These are phyloP conservation scores for Phialophora tarda DNA, from an alignment of 2,329 filamentous ascomycete genomes.

Conservation along the genomic window DNA sequence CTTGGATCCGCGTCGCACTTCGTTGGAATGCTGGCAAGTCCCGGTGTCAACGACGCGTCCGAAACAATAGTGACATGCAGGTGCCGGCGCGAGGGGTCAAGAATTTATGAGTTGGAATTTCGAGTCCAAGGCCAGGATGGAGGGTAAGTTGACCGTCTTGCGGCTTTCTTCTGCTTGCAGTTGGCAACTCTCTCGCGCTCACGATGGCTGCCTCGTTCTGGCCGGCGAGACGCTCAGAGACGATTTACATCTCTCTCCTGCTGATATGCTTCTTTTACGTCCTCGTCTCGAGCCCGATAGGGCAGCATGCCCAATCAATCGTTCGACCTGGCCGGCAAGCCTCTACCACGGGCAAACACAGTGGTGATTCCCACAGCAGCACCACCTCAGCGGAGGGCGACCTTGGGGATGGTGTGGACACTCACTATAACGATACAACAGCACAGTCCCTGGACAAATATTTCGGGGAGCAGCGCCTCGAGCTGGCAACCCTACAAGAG, in stretches of 20 bases:
- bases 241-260: slow-evolving; percentile 12
- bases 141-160: not conserved
- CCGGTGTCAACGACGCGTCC: not conserved
- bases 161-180: not conserved
- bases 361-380: not conserved
- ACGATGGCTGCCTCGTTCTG: slow-evolving; percentile 11
- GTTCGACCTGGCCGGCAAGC: slow-evolving; percentile 2
- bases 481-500: not conserved
- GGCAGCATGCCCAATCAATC: not conserved
- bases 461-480: not conserved
- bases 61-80: not conserved
- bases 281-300: slow-evolving; percentile 7
- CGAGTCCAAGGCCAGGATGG: too few relatives aligned
- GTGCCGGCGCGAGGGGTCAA: not conserved
- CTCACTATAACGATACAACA: not conserved
- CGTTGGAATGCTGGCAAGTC: not conserved
- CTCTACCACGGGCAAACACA: not conserved
- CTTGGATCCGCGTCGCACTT: not conserved
- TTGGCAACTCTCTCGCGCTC: not conserved
- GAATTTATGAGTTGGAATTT: slow-evolving; percentile 1
- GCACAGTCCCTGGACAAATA: not conserved
- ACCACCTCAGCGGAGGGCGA: not conserved
- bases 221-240: slow-evolving; percentile 7
- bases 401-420: not conserved
- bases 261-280: slow-evolving; percentile 17